Conservation (phyloP, 352 stramenopile genomes). For the Aphanomyces stellatus region DNA sequence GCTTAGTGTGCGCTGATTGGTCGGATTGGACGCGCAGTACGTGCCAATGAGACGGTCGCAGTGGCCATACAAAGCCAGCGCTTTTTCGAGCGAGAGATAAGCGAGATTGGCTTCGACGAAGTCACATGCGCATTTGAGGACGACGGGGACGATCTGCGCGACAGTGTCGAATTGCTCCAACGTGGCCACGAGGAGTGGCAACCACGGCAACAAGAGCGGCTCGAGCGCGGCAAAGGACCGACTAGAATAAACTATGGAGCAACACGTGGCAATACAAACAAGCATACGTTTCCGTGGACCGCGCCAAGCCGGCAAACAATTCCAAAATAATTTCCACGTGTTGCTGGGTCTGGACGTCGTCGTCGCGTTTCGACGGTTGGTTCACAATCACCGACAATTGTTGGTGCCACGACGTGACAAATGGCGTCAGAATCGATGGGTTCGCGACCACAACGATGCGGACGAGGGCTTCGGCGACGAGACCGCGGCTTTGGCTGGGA, state of each 20-base stretch:
- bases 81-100: constrained; percentile 56
- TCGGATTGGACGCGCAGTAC: constrained; percentile 59
- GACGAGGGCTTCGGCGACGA: constrained; percentile 5
- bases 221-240: constrained; percentile 35
- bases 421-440: constrained; percentile 37
- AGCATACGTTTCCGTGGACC: constrained; percentile 54
- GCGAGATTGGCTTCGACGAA: constrained; percentile 76
- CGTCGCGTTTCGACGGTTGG: constrained; percentile 45
- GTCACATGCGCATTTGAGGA: constrained; percentile 66
- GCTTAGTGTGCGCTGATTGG: constrained; percentile 29
- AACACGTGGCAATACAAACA: neutral
- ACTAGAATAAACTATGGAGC: neutral
- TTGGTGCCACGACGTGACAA: constrained; percentile 50
- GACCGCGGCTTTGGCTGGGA: constrained; percentile 28
- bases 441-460: constrained; percentile 39
- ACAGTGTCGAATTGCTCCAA: constrained; percentile 71
- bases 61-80: constrained; percentile 57
- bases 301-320: constrained; percentile 66
- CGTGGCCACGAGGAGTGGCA: constrained; percentile 65
- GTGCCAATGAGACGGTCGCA: constrained; percentile 61
- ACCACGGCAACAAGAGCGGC: constrained; percentile 48
- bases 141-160: constrained; percentile 60
- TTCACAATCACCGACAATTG: constrained; percentile 35
- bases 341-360: constrained; percentile 55
- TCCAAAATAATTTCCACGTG: constrained; percentile 72